Conservation (phyloP, 306 rosid genomes). For the Pterocarpus macrocarpus region DNA sequence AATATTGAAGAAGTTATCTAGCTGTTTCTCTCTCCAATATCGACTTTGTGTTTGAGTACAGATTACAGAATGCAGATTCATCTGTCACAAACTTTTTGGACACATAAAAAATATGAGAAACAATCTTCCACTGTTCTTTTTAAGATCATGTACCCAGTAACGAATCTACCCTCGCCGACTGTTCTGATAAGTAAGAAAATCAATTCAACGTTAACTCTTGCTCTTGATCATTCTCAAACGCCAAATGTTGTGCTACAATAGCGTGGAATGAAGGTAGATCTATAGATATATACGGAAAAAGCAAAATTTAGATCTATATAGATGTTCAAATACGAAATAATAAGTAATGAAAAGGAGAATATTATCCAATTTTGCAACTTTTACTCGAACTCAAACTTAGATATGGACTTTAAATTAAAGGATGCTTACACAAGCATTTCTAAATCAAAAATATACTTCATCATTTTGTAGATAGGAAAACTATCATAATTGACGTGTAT, state of each 20-base stretch:
- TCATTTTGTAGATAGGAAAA: background rate
- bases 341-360: no score
- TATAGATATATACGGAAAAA: no score
- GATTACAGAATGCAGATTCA: slow-evolving; percentile 11
- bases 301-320: no score
- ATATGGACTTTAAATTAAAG: background rate
- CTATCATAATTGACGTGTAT: background rate
- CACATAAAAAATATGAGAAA: slow-evolving; percentile 22
- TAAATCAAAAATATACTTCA: background rate
- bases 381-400: no score
- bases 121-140: slow-evolving; percentile 58
- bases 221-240: background rate
- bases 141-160: slow-evolving; percentile 42
- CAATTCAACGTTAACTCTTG: background rate
- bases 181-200: background rate
- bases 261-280: no score
- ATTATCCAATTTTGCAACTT: no score
- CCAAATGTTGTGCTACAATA: background rate
- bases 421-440: background rate
- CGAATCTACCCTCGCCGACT: slow-evolving; percentile 12
- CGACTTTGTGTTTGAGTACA: slow-evolving; percentile 17
- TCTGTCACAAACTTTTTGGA: slow-evolving; percentile 41
- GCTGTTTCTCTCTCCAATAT: background rate
- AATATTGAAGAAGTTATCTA: slow-evolving; percentile 1
- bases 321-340: no score